Base-by-base conservation (phyloP, 345 rosid species). In the Salix caprea region DNA sequence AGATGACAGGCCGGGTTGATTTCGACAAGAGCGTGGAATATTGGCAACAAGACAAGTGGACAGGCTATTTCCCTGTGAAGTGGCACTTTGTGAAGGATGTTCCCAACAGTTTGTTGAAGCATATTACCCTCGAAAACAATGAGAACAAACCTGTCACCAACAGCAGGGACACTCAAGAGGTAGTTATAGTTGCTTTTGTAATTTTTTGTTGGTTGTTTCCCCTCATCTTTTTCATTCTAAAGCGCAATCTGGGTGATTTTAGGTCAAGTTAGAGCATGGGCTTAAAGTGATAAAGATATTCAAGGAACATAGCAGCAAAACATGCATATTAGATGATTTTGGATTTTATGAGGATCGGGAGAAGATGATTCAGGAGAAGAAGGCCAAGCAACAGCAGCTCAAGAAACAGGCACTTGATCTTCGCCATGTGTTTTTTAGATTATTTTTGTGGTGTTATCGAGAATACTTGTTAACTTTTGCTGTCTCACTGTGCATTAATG, bases 31-130 rank as follows among this genome's bases (percentile, higher is more conserved):
- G 81, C 61, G 87, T 89, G 21, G 96, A 95, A 72, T 91, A 88
- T 74, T 95, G 97, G 99, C 99, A 95, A 71, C 97, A 91, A 76
- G 97, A 95, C 83, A 95, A 95, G 85, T 95, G 99, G 99, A 92
- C 92, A 71, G 99, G 99, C 36, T 91, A 89, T 76, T 95, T 93
- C 91, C 92, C 93, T 10, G 88, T 95, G 46, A 92, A 89, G 88
- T 95, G 99, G 99, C 97, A 89, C 77, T 79, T 95, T 67, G 89
- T 95, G 28, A 95, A 95, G 85, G 99, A 95, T 85, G 88, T 95
- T n/a, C 97, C 99, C 26, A 95, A 95, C 82, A 89, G 90, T 77
- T 88, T 86, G 70, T 82, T 95, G 90, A 92, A 89, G 82, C 97
- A 91, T 79, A 93, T 93, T n/a, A 92, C 90, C 40, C 92, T 94